A percentile compares a stretch with the other conserved stretches of the same genome.
Conservation (phyloP, 1,284 basidiomycete species). For the Malassezia nana region DNA sequence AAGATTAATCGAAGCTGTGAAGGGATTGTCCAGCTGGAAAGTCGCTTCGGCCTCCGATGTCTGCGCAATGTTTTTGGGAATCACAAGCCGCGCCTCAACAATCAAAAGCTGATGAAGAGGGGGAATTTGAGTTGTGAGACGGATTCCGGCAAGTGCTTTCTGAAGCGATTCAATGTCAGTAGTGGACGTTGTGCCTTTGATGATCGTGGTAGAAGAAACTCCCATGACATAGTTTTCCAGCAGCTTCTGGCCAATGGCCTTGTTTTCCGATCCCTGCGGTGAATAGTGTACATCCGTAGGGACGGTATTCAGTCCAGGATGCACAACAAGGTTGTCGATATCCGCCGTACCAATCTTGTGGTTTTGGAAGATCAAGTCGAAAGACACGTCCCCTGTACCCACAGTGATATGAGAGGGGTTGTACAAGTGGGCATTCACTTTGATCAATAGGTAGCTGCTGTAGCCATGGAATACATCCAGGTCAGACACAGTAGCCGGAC, state of each 20-base stretch:
- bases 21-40: slow-evolving; percentile 58
- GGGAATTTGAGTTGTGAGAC: slow-evolving; percentile 59
- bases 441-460: slow-evolving; percentile 62
- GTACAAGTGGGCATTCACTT: slow-evolving; percentile 51
- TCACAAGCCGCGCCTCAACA: slow-evolving; percentile 42
- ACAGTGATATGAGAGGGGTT: slow-evolving; percentile 61
- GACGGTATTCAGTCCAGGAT: slow-evolving; percentile 28
- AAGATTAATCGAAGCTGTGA: slow-evolving; percentile 65
- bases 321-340: slow-evolving; percentile 50
- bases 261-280: slow-evolving; percentile 56
- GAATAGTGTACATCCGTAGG: slow-evolving; percentile 58
- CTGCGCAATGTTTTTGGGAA: slow-evolving; percentile 47
- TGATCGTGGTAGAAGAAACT: slow-evolving; percentile 56
- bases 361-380: slow-evolving; percentile 56
- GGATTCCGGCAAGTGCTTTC: slow-evolving; percentile 59
- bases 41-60: slow-evolving; percentile 26
- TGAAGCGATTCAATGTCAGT: slow-evolving; percentile 61
- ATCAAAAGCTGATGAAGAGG: slow-evolving; percentile 61
- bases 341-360: slow-evolving; percentile 58
- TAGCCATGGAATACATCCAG: slow-evolving; percentile 65
- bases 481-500: slow-evolving; percentile 56
- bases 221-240: slow-evolving; percentile 66
- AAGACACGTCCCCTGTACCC: slow-evolving; percentile 60
- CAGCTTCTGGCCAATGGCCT: slow-evolving; percentile 55
- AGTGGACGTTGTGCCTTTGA: slow-evolving; percentile 57